Conservation (phyloP, 306 rosid species). For the Medicago arabica region DNA sequence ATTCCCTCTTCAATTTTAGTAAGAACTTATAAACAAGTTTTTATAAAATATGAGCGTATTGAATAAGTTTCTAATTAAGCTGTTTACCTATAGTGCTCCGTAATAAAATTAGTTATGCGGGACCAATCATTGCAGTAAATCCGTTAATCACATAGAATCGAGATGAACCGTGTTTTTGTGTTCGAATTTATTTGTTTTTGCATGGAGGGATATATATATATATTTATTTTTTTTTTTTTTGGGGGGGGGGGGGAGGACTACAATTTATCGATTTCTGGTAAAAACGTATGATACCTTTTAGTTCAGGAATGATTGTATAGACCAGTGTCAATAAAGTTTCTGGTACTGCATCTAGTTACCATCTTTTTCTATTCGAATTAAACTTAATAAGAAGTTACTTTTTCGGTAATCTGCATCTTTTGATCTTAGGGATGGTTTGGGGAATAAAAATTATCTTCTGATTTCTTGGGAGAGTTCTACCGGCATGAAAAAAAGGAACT, state of each 20-base stretch:
- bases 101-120: constrained; percentile 2
- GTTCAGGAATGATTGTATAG: background rate
- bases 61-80: constrained; percentile 1
- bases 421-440: constrained; percentile 5
- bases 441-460: background rate
- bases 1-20: background rate
- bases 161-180: background rate
- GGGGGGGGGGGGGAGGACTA: background rate
- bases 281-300: background rate
- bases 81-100: background rate
- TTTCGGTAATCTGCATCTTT: constrained; percentile 14
- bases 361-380: background rate
- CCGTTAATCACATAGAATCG: background rate
- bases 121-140: background rate
- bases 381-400: constrained; percentile 4
- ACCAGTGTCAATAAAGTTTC: background rate
- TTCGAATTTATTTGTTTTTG: background rate
- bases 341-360: background rate
- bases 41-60: background rate
- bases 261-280: background rate
- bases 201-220: constrained; percentile 16
- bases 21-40: background rate
- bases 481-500: constrained; percentile 13
- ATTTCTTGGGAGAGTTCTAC: constrained; percentile 9
- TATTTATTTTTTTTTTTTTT: too few relatives aligned